Base-by-base conservation (phyloP, 179 eudicot genomes). In the Heliamphora pulchella region DNA sequence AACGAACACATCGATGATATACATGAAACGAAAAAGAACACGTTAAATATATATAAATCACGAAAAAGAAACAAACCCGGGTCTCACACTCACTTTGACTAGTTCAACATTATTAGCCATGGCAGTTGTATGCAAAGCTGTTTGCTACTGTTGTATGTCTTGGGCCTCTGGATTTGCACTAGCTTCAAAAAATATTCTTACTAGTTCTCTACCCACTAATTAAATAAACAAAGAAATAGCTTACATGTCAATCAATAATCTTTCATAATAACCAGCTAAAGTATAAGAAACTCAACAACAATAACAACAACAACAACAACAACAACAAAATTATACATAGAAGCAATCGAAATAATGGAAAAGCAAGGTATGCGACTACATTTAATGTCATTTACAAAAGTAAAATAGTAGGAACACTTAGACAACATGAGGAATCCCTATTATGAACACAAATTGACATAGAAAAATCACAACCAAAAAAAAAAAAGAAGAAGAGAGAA, bases 91-190 rank as follows among this genome's bases (percentile, higher is more conserved):
- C 79, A 88, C 98, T 97, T 87, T 92, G 74, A 94, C 97, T 82
- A 94, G 76, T 85, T 92, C 92, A 79, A 87, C 88, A 79, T 94
- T 95, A 85, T 94, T 91, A 74, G 93, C 91, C 95, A 92, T 89
- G 55, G 98, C 89, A 87, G 98, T 97, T 76, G 89, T 90, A 82
- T 94, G 98, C 87, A 94, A 86, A 79, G 92, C 91, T 57, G 98
- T 92, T 71, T 93, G 89, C 46, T 81, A 64, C 79, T 92, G 90
- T 78, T 88, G 95, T 75, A 82, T 81, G 82, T 94, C 97, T 82
- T 94, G 92, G 51, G 92, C 93, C 73, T 86, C 83, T 58, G 93
- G 91, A 84, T 92, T 90, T 70, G 98, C 98, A 78, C 98, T 94
- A 78, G 97, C 91, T 80, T 90, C 91, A 81, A 92, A 95, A 84